Conservation (phyloP, 2,329 filamentous ascomycete genomes). For the Tolypocladium tropicale region DNA sequence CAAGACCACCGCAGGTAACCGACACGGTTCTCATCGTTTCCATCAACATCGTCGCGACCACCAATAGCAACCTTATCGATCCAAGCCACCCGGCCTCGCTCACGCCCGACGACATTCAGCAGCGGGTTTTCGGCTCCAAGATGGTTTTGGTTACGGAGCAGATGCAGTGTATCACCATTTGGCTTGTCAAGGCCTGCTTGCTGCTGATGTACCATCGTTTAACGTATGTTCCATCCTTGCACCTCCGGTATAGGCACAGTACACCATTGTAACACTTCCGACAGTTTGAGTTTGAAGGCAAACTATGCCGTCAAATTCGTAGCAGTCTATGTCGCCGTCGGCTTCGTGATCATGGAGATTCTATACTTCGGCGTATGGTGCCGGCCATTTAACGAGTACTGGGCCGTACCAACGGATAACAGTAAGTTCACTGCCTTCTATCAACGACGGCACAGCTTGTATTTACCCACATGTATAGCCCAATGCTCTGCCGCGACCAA, state of each 20-base stretch:
- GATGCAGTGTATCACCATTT: slow-evolving; percentile 49
- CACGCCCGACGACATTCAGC: slow-evolving; percentile 32
- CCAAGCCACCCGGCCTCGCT: slow-evolving; percentile 26
- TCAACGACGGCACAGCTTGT: neutral
- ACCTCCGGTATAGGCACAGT: too few species aligned
- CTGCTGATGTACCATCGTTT: slow-evolving; percentile 47
- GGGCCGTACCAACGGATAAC: slow-evolving; percentile 42
- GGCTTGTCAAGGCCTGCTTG: slow-evolving; percentile 45
- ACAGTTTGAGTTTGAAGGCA: slow-evolving; percentile 33
- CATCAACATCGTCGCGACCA: slow-evolving; percentile 44
- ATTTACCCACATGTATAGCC: slow-evolving; percentile 18
- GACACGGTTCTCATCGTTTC: slow-evolving; percentile 44
- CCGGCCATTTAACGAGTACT: slow-evolving; percentile 44
- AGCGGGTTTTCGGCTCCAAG: slow-evolving; percentile 44
- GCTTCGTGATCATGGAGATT: slow-evolving; percentile 41
- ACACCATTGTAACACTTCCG: neutral
- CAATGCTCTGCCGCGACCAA: slow-evolving; percentile 48
- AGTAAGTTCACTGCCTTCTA: slow-evolving; percentile 16
- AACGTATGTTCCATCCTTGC: slow-evolving; percentile 24
- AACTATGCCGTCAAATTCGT: slow-evolving; percentile 38
- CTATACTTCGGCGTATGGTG: slow-evolving; percentile 43
- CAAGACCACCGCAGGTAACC: slow-evolving; percentile 19
- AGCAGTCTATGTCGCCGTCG: slow-evolving; percentile 32
- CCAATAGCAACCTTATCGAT: slow-evolving; percentile 50
- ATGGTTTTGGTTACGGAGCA: slow-evolving; percentile 52